phyloP scores from a whole-genome alignment of 1,284 basidiomycete species.

The Meripilus lineatus region DNA sequence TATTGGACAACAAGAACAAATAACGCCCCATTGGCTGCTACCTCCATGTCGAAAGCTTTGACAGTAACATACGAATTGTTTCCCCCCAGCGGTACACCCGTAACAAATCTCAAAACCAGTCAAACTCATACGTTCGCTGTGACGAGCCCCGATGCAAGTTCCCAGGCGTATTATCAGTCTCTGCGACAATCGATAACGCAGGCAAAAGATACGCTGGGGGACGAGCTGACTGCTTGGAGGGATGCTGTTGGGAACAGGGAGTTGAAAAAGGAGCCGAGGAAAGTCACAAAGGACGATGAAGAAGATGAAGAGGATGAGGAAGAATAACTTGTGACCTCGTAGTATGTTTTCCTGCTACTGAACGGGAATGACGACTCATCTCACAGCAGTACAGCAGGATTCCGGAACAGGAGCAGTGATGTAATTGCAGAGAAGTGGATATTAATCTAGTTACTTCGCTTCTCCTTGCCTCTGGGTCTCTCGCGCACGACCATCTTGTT shows the following conservation, averaged over 20 bases:
- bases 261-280: constrained; percentile 34
- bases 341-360: too few species aligned
- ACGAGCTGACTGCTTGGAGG: constrained; percentile 64
- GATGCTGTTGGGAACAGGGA: constrained; percentile 62
- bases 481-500: constrained; percentile 95
- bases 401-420: too few species aligned
- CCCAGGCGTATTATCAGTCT: constrained; percentile 45
- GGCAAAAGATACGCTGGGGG: constrained; percentile 50
- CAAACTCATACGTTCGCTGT: constrained; percentile 35
- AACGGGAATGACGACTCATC: too few species aligned
- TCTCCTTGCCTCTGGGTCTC: constrained; percentile 82
- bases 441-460: too few species aligned
- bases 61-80: constrained; percentile 47
- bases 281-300: constrained; percentile 35
- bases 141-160: constrained; percentile 18
- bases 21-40: constrained; percentile 6
- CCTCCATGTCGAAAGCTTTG: constrained; percentile 33
- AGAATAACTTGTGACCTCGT: too few species aligned
- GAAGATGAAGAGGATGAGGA: constrained; percentile 33
- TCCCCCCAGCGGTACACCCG: constrained; percentile 33
- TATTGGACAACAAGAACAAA: constrained; percentile 15
- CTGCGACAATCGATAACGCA: constrained; percentile 44
- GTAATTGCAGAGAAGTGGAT: too few species aligned
- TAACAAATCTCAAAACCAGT: constrained; percentile 24
- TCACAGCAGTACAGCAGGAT: too few species aligned